These are phyloP conservation scores for Flaveria brownii DNA, from an alignment of 129 eudicot genomes.

Conservation along the genomic window DNA sequence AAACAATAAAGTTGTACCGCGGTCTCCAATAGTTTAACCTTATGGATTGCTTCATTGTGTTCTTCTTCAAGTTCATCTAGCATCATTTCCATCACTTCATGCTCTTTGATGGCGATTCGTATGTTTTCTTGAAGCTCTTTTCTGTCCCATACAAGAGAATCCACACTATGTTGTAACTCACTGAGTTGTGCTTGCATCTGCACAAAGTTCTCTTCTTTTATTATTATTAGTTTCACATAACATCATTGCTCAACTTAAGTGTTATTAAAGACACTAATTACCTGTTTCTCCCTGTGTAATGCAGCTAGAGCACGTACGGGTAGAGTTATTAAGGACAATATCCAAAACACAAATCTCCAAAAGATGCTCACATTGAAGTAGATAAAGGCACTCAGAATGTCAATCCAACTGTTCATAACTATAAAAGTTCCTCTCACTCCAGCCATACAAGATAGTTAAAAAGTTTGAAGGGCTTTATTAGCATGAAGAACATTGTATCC, in stretches of 20 bases:
- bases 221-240: background rate
- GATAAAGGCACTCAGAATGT: constrained; percentile 50
- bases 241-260: background rate
- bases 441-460: constrained; percentile 43
- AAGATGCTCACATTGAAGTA: constrained; percentile 42
- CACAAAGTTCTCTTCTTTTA: constrained; percentile 15
- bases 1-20: constrained; percentile 43
- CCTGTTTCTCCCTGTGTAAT: constrained; percentile 60
- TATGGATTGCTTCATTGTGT: constrained; percentile 61
- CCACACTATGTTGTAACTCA: constrained; percentile 56
- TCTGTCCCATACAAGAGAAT: constrained; percentile 51
- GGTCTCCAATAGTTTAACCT: constrained; percentile 52
- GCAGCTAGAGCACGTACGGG: constrained; percentile 63
- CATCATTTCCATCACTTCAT: constrained; percentile 52
- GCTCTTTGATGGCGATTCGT: constrained; percentile 45
- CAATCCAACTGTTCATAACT: constrained; percentile 62
- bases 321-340: constrained; percentile 46
- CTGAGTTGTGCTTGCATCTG: constrained; percentile 56
- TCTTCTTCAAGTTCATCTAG: constrained; percentile 75
- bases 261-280: constrained; percentile 27
- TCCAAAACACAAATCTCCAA: constrained; percentile 53
- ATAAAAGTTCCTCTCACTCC: constrained; percentile 41
- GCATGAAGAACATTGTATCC: constrained; percentile 34
- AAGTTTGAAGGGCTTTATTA: constrained; percentile 46
- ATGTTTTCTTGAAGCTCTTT: constrained; percentile 57